Evolutionary conservation across 2,329 filamentous ascomycete genomes (phyloP).

Genomic region (Hymenoscyphus scutula): DNA sequence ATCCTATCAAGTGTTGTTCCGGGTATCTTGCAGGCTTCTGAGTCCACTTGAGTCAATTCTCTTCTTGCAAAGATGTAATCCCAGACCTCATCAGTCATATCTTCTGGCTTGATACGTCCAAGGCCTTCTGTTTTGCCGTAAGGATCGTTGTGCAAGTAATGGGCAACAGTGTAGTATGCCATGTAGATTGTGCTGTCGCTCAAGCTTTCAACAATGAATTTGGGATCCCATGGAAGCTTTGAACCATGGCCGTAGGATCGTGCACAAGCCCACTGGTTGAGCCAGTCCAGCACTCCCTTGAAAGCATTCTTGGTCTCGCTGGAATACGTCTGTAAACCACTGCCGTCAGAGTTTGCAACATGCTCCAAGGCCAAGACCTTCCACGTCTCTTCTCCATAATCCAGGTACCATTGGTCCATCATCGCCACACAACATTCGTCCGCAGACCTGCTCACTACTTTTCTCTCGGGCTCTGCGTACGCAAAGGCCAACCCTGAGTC

Average conservation of each 20-base stretch:
- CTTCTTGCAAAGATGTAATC: constrained; percentile 88
- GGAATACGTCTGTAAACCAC: constrained; percentile 76
- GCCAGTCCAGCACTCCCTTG: constrained; percentile 83
- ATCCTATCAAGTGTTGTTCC: constrained; percentile 73
- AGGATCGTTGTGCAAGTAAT: constrained; percentile 75
- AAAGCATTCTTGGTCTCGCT: constrained; percentile 76
- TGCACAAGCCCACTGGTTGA: constrained; percentile 93
- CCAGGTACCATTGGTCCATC: constrained; percentile 96
- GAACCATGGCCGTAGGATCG: constrained; percentile 90
- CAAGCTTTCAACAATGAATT: constrained; percentile 88
- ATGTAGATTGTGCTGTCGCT: constrained; percentile 93
- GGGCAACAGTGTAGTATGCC: constrained; percentile 70
- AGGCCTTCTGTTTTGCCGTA: constrained; percentile 76
- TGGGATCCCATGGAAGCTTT: constrained; percentile 88
- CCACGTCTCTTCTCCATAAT: constrained; percentile 92
- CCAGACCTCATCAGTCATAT: constrained; percentile 95
- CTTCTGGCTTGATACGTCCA: constrained; percentile 72
- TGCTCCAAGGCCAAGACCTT: constrained; percentile 71
- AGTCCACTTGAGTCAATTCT: too few species aligned
- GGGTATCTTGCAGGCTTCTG: too few species aligned
- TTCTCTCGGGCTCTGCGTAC: constrained; percentile 89
- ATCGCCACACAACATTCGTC: constrained; percentile 92
- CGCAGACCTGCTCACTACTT: constrained; percentile 83
- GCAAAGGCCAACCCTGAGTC: too few species aligned
- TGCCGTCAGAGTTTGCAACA: constrained; percentile 64